phyloP scores from a whole-genome alignment of 1,284 basidiomycete species.

The Pterula multifida region DNA sequence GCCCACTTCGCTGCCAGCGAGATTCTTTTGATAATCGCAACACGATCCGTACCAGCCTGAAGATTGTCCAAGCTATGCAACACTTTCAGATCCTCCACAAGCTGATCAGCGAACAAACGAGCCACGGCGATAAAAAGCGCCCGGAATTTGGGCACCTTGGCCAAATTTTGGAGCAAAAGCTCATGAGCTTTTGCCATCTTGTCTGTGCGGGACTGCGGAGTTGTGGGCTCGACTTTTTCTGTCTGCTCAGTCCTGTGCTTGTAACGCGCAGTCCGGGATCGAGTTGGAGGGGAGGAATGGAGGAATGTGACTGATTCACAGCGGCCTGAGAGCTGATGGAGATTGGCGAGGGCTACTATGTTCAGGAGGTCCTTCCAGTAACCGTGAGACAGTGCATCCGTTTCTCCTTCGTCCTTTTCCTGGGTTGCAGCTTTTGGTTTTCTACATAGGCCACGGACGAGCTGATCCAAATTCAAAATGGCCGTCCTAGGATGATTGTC shows the following conservation, averaged over 20 bases:
- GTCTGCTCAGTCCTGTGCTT: neutral
- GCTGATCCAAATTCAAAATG: constrained; percentile 37
- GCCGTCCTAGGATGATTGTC: constrained; percentile 54
- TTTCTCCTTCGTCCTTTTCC: constrained; percentile 7
- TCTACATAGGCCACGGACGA: constrained; percentile 36
- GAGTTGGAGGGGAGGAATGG: constrained; percentile 15
- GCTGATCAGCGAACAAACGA: constrained; percentile 41
- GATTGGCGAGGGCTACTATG: constrained; percentile 40
- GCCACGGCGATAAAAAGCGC: constrained; percentile 54
- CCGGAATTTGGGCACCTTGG: constrained; percentile 31
- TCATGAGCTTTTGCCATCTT: constrained; percentile 21
- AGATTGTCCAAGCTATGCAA: constrained; percentile 23
- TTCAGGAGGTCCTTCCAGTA: constrained; percentile 64
- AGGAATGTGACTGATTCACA: constrained; percentile 17
- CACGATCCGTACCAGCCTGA: constrained; percentile 18
- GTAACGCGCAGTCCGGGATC: neutral
- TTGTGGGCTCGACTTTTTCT: constrained; percentile 10
- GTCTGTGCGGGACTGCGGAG: constrained; percentile 14
- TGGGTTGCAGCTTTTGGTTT: constrained; percentile 13
- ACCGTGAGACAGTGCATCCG: constrained; percentile 31
- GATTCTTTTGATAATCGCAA: constrained; percentile 27
- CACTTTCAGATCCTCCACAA: constrained; percentile 32
- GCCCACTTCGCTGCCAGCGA: constrained; percentile 61
- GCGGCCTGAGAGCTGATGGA: constrained; percentile 27
- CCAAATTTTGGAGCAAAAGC: constrained; percentile 29